These are phyloP conservation scores for Mycena kentingensis DNA, from an alignment of 768 basidiomycete species.

Conservation along the genomic window DNA sequence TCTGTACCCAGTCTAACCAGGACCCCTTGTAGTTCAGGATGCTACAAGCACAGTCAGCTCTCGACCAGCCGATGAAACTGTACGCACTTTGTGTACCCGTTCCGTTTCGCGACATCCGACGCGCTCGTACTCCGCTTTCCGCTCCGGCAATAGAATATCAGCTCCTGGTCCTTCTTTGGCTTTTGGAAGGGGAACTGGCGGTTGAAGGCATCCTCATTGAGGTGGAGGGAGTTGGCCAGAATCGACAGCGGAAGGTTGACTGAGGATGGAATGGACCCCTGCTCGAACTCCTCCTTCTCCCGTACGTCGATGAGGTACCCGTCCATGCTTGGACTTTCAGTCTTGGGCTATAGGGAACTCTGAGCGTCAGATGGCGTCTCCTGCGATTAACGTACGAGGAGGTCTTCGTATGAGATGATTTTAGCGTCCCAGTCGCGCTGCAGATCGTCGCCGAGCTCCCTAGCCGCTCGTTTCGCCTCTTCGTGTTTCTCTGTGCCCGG, in stretches of 20 bases:
- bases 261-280: slow-evolving; percentile 90
- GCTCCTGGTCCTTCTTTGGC: slow-evolving; percentile 66
- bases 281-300: slow-evolving; percentile 87
- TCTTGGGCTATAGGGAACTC: slow-evolving; percentile 56
- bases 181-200: slow-evolving; percentile 73
- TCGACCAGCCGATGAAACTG: background rate
- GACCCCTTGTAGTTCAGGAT: slow-evolving; percentile 81
- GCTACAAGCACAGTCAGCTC: slow-evolving; percentile 33
- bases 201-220: slow-evolving; percentile 57
- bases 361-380: no score
- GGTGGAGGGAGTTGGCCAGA: slow-evolving; percentile 66
- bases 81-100: slow-evolving; percentile 81
- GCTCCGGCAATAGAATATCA: slow-evolving; percentile 90
- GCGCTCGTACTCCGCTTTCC: slow-evolving; percentile 84
- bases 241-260: slow-evolving; percentile 86
- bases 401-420: slow-evolving; percentile 72
- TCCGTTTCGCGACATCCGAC: slow-evolving; percentile 76
- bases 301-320: slow-evolving; percentile 87
- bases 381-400: no score
- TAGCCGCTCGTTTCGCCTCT: slow-evolving; percentile 34
- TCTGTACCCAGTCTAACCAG: slow-evolving; percentile 84
- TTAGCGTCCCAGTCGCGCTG: slow-evolving; percentile 79
- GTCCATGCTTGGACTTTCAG: slow-evolving; percentile 43
- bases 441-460: slow-evolving; percentile 40
- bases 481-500: slow-evolving; percentile 32